Base-by-base conservation (phyloP, 495 filamentous ascomycete species). In the Trichocladium uniseriatum region DNA sequence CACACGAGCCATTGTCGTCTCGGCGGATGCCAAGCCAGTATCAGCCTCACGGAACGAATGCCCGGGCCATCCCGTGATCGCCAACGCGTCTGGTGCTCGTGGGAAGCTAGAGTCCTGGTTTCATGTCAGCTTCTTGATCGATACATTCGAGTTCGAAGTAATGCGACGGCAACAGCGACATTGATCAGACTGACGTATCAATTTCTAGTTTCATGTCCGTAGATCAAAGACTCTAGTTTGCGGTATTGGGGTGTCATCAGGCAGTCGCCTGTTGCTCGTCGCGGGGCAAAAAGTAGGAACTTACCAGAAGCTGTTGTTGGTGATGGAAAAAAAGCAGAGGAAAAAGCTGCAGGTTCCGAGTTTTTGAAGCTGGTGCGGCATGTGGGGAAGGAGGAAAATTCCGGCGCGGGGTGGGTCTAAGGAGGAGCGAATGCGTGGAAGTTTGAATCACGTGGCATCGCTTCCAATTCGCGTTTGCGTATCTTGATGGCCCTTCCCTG, bases 211-310 rank as follows among this genome's bases (percentile, higher is more conserved):
- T 91, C 92, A 94, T 88, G 35, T 80, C 84, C 84, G 74, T 10
- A 76, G 62, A 86, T 97, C 91, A 97, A 96, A 97, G 91, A 97
- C 91, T 97, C 91, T 97, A 97, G 91, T 97, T 97, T 90, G 87
- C 80, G 83, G 89, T 91, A 85, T 89, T 78, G 76, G 64, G 40
- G 50, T 79, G 69, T 79, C 76, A 78, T 79, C 76, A 79, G 56
- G 48, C 60, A 66, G 49, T 22, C 46, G 47, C 43, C 43, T 49
- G 49, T 38, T 40, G 40, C 35, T 24, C 43, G 49, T 27, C 40
- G 24, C 32, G 47, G 46, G 22, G 42, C 40, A 39, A 43, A 44
- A 53, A 45, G 28, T 15, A 19, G 31, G 3, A 14, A 57, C 60
- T 63, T 65, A 63, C 62, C 60, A 55, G 49, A 56, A 38, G 52